These are phyloP conservation scores for Rhodotorula taiwanensis DNA, from an alignment of 768 basidiomycete species.

Conservation along the genomic window DNA sequence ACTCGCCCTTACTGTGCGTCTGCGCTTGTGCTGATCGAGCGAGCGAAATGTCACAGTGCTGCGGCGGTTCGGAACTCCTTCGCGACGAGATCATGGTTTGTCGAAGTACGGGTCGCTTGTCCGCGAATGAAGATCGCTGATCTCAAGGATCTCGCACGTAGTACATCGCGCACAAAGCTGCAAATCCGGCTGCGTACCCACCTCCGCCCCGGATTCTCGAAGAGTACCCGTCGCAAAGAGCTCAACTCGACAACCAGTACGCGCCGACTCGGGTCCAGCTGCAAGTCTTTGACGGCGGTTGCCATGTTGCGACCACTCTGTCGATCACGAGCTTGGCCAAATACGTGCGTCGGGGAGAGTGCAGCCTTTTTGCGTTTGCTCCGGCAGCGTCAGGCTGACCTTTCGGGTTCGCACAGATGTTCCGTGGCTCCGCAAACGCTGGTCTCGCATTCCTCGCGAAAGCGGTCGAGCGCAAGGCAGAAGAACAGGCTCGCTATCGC, in stretches of 20 bases:
- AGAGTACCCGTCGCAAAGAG: slow-evolving; percentile 45
- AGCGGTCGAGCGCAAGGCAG: neutral
- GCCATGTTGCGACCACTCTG: slow-evolving; percentile 37
- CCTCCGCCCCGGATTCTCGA: slow-evolving; percentile 53
- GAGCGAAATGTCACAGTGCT: slow-evolving; percentile 13
- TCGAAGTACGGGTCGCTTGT: too few species aligned
- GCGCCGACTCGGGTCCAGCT: slow-evolving; percentile 39
- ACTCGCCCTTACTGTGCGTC: too few species aligned
- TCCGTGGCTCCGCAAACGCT: slow-evolving; percentile 25
- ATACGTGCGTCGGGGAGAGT: slow-evolving; percentile 44
- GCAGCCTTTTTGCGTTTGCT: too few species aligned
- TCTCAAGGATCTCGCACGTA: too few species aligned
- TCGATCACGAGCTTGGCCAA: slow-evolving; percentile 43
- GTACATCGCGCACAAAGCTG: slow-evolving; percentile 82
- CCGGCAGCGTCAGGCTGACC: too few species aligned
- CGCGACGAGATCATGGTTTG: slow-evolving; percentile 70
- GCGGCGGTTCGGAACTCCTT: slow-evolving; percentile 58
- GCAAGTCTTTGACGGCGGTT: slow-evolving; percentile 34
- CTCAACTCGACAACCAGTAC: slow-evolving; percentile 29
- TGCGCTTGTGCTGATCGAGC: too few species aligned
- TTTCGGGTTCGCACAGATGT: slow-evolving; percentile 24
- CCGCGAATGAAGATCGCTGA: too few species aligned
- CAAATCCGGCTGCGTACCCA: slow-evolving; percentile 68
- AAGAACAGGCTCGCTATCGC: slow-evolving; percentile 3
- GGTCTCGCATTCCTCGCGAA: slow-evolving; percentile 15